These are phyloP conservation scores for Tylopilus cervinicoccineus DNA, from an alignment of 768 basidiomycete species.

Conservation along the genomic window DNA sequence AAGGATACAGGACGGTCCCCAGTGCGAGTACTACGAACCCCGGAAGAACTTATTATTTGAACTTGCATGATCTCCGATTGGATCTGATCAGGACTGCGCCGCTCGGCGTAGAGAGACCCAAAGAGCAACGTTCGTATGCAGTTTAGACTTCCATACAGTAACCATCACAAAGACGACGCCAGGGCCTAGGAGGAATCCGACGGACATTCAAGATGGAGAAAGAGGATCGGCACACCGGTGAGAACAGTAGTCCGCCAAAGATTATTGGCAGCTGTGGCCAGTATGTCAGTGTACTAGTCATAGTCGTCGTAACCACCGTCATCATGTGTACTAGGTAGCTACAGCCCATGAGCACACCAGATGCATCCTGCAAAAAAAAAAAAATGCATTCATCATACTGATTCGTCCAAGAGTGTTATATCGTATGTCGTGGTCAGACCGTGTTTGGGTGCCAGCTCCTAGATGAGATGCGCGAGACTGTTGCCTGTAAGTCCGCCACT, in stretches of 20 bases:
- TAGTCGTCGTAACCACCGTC: constrained; percentile 47
- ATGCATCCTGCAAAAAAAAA: not conserved
- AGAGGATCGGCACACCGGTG: constrained; percentile 44
- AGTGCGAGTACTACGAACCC: constrained; percentile 61
- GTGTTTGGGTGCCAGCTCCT: constrained; percentile 53
- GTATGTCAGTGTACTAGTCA: constrained; percentile 42
- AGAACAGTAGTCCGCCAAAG: constrained; percentile 39
- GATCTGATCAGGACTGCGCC: constrained; percentile 42
- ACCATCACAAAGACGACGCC: constrained; percentile 38
- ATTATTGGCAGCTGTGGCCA: constrained; percentile 38
- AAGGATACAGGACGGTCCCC: constrained; percentile 58
- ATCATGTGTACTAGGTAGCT: too few relatives aligned
- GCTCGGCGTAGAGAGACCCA: constrained; percentile 56
- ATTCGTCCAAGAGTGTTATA: constrained; percentile 39
- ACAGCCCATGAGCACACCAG: not conserved
- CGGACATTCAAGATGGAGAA: constrained; percentile 44
- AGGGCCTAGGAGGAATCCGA: constrained; percentile 56
- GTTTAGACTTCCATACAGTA: constrained; percentile 31
- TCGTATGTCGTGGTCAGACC: constrained; percentile 42
- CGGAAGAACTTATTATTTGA: constrained; percentile 51
- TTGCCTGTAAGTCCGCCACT: too few relatives aligned
- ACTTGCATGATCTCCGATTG: constrained; percentile 53
- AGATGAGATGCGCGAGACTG: constrained; percentile 58
- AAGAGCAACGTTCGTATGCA: too few relatives aligned
- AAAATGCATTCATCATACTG: constrained; percentile 36